Conservation (phyloP, 352 stramenopile species). For the Globisporangium apiculatum region DNA sequence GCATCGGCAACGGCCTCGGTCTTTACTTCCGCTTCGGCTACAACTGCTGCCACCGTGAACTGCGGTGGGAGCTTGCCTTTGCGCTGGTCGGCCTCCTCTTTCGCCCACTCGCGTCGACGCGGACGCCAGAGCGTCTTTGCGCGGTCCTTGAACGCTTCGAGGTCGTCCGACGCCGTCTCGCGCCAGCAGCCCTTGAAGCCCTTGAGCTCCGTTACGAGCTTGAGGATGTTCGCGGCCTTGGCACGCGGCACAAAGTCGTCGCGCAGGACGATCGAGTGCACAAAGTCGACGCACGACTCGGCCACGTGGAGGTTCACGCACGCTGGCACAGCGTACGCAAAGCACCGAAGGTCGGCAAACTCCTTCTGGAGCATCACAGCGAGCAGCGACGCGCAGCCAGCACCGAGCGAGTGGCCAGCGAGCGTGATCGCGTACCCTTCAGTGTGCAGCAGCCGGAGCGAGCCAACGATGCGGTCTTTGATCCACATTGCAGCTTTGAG, state of each 20-base stretch:
- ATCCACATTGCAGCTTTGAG: slow-evolving; percentile 84
- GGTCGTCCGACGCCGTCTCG: slow-evolving; percentile 70
- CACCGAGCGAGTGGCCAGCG: slow-evolving; percentile 73
- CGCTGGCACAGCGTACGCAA: slow-evolving; percentile 79
- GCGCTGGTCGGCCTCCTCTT: slow-evolving; percentile 45
- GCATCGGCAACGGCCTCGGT: not conserved
- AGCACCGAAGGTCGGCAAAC: slow-evolving; percentile 75
- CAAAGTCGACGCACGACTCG: slow-evolving; percentile 66
- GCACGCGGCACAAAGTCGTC: slow-evolving; percentile 82
- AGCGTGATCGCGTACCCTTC: slow-evolving; percentile 82
- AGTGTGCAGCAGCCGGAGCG: slow-evolving; percentile 58
- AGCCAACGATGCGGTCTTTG: slow-evolving; percentile 74
- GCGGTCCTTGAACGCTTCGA: slow-evolving; percentile 76
- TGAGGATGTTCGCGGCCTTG: slow-evolving; percentile 79
- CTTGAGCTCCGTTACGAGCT: slow-evolving; percentile 64
- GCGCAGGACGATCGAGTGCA: slow-evolving; percentile 79
- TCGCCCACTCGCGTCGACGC: slow-evolving; percentile 76
- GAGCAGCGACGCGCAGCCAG: slow-evolving; percentile 65
- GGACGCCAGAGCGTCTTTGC: slow-evolving; percentile 79
- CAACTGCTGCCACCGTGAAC: not conserved
- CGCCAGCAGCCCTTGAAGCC: slow-evolving; percentile 80
- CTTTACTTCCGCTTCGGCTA: not conserved
- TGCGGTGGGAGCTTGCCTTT: slow-evolving; percentile 32
- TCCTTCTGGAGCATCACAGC: slow-evolving; percentile 84
- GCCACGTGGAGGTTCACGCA: slow-evolving; percentile 80